Evolutionary conservation across 2,329 filamentous ascomycete genomes (phyloP).

Genomic region (Huntiella abstrusa): DNA sequence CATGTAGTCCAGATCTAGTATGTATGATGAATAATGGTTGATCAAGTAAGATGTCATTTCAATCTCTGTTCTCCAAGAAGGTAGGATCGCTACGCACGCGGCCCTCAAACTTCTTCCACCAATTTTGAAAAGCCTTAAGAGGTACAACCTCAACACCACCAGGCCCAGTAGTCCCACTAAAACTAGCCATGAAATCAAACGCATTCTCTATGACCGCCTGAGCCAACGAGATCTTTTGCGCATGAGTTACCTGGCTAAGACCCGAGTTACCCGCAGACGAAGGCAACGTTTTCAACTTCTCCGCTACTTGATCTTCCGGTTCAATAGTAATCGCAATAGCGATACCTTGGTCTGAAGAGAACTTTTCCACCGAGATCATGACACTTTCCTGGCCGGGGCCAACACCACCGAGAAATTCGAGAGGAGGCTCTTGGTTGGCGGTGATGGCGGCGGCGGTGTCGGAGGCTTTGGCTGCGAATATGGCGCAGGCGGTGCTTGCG

Average conservation of each 20-base stretch:
- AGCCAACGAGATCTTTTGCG: slow-evolving; percentile 52
- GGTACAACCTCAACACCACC: slow-evolving; percentile 70
- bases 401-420: slow-evolving; percentile 74
- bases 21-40: not conserved
- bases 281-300: slow-evolving; percentile 44
- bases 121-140: slow-evolving; percentile 86
- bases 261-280: slow-evolving; percentile 13
- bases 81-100: slow-evolving; percentile 68
- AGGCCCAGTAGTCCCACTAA: slow-evolving; percentile 44
- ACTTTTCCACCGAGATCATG: slow-evolving; percentile 53
- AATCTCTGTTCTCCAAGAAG: slow-evolving; percentile 53
- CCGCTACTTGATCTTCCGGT: slow-evolving; percentile 49
- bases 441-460: slow-evolving; percentile 21
- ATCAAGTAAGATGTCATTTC: slow-evolving; percentile 12
- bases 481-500: slow-evolving; percentile 59
- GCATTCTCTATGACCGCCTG: slow-evolving; percentile 92
- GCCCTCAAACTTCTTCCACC: slow-evolving; percentile 94
- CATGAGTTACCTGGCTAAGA: slow-evolving; percentile 12
- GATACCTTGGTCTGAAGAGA: slow-evolving; percentile 26
- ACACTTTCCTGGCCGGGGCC: slow-evolving; percentile 81
- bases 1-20: not conserved
- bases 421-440: slow-evolving; percentile 33
- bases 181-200: slow-evolving; percentile 88
- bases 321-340: slow-evolving; percentile 74
- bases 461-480: slow-evolving; percentile 53